Conservation (phyloP, 495 filamentous ascomycete genomes). For the Pyronema domesticum region DNA sequence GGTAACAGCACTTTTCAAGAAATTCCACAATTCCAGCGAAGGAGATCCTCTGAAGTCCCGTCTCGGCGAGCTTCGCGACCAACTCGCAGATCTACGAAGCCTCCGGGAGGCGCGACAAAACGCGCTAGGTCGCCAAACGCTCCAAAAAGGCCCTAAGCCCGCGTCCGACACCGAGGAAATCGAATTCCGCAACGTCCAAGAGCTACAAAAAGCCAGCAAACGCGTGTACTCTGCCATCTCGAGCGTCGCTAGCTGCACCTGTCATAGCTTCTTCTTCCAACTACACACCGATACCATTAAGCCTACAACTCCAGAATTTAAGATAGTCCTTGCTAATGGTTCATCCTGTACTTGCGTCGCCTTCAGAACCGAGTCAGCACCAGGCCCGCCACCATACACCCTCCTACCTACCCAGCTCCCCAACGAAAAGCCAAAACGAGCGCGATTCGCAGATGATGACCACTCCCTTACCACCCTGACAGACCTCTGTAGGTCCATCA, state of each 20-base stretch:
- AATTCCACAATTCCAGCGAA: background rate
- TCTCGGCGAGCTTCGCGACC: background rate
- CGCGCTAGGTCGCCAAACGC: background rate
- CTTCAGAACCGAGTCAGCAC: background rate
- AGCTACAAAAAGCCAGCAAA: slow-evolving; percentile 1
- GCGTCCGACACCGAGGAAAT: background rate
- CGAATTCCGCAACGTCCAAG: background rate
- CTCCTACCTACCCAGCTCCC: background rate
- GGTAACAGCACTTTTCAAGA: background rate
- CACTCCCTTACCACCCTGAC: background rate
- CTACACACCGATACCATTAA: background rate
- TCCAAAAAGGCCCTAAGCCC: background rate
- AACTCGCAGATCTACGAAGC: background rate
- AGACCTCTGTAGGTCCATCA: background rate
- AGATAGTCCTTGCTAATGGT: background rate
- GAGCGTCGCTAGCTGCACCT: background rate
- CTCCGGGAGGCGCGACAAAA: background rate
- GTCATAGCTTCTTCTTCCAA: slow-evolving; percentile 1
- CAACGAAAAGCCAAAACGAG: background rate
- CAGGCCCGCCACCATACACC: background rate
- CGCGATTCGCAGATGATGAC: background rate
- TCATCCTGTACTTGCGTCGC: background rate
- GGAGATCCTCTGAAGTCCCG: background rate
- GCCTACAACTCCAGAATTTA: background rate
- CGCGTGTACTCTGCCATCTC: background rate